phyloP scores from a whole-genome alignment of 2,329 filamentous ascomycete species.

The Fusarium sulawesiense region DNA sequence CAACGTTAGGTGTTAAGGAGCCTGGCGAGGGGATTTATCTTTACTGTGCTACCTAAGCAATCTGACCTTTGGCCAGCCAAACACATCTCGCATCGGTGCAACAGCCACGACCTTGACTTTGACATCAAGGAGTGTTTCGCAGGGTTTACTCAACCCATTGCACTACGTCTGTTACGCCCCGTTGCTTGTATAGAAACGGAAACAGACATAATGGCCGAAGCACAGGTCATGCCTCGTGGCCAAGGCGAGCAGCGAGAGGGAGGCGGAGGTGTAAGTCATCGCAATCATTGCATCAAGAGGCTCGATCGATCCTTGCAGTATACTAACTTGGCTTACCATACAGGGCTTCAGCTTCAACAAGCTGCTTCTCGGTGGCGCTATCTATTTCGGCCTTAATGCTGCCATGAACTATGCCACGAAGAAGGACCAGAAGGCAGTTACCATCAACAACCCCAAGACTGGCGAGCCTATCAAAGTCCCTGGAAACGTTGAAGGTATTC shows the following conservation, averaged over 20 bases:
- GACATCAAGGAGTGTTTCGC: slow-evolving; percentile 19
- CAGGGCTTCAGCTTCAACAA: slow-evolving; percentile 57
- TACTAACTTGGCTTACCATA: slow-evolving; percentile 19
- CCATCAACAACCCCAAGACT: slow-evolving; percentile 60
- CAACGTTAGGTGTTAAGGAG: slow-evolving; percentile 27
- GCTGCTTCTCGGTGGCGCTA: slow-evolving; percentile 62
- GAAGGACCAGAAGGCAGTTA: slow-evolving; percentile 60
- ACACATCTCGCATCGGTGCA: slow-evolving; percentile 22
- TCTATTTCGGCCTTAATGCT: slow-evolving; percentile 71
- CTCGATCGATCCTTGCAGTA: neutral
- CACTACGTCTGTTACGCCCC: neutral
- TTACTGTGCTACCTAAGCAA: neutral
- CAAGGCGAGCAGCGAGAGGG: slow-evolving; percentile 42
- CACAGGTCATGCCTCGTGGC: slow-evolving; percentile 41
- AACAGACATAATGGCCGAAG: slow-evolving; percentile 44
- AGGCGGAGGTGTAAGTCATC: slow-evolving; percentile 45
- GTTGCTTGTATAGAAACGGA: slow-evolving; percentile 11
- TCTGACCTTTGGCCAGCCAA: slow-evolving; percentile 23
- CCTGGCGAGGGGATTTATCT: slow-evolving; percentile 38
- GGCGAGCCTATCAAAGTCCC: slow-evolving; percentile 66
- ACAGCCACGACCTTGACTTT: slow-evolving; percentile 32
- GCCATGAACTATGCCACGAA: slow-evolving; percentile 65
- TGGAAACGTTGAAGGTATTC: slow-evolving; percentile 67
- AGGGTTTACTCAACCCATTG: slow-evolving; percentile 6
- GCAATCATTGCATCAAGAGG: slow-evolving; percentile 1